Conservation (phyloP, 495 filamentous ascomycete species). For the Hypoxylon fuscum region DNA sequence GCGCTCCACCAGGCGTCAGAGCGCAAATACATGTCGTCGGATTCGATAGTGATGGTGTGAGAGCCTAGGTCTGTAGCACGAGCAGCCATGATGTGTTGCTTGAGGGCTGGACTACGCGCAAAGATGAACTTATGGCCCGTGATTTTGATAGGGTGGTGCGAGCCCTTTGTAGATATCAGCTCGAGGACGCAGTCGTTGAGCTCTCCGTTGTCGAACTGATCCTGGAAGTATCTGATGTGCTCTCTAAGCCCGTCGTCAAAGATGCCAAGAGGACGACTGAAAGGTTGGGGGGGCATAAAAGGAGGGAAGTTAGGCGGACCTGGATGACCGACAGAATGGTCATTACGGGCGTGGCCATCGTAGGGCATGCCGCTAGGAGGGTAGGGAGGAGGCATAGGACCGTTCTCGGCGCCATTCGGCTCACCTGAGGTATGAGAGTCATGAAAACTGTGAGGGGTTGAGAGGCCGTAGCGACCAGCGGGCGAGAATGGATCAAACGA, state of each 20-base stretch:
- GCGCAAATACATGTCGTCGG: conserved; percentile 58
- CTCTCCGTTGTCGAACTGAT: conserved; percentile 51
- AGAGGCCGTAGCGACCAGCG: conserved; percentile 51
- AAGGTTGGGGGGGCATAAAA: conserved; percentile 32
- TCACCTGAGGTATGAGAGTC: conserved; percentile 60
- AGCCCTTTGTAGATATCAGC: conserved; percentile 51
- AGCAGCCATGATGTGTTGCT: conserved; percentile 42
- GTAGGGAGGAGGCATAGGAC: conserved; percentile 32
- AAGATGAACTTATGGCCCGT: conserved; percentile 63
- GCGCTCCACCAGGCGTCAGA: conserved; percentile 59
- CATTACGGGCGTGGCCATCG: conserved; percentile 38
- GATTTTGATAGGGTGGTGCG: conserved; percentile 49
- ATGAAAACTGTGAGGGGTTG: conserved; percentile 63
- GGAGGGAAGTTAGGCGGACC: conserved; percentile 24
- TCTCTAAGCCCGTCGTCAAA: conserved; percentile 47
- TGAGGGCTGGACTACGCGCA: conserved; percentile 59
- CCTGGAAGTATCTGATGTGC: conserved; percentile 49
- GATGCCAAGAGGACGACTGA: conserved; percentile 16
- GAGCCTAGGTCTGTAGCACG: conserved; percentile 37
- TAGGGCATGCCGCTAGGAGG: conserved; percentile 45
- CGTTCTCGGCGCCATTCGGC: conserved; percentile 48
- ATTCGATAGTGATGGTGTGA: conserved; percentile 53
- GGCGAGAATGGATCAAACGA: conserved; percentile 51
- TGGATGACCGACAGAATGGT: conserved; percentile 29
- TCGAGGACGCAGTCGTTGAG: conserved; percentile 61